Evolutionary conservation across 495 filamentous ascomycete species (phyloP), one percentile per base, ranked within the genome.

Genomic region (Aspergillus kassunensis): DNA sequence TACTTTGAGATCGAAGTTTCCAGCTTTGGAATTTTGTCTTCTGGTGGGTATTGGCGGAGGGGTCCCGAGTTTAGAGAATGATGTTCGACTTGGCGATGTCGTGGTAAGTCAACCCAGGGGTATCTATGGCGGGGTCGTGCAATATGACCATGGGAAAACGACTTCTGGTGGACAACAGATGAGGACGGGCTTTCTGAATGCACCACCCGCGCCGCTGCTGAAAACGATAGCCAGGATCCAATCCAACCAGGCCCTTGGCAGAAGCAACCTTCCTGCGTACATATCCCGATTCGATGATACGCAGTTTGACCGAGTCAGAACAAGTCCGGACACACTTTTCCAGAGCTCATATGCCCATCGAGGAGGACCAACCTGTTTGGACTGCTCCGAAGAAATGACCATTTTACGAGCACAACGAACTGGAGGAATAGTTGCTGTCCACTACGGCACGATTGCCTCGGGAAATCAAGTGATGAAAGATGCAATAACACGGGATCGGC

Each of bases 371-470:
- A 35, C 33, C 6, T 35, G 33, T 13, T 4, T 16, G 6, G 13
- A 35, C n/a, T 35, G 33, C 33, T 16, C 13, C 4, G 6, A 7
- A 35, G 33, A 35, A 13, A 35, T 7, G 33, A n/a, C n/a, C n/a
- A 13, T 35, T 13, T 13, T 13, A 35, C 33, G 33, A 4, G 4
- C n/a, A n/a, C 13, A 12, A 13, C 33, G 13, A n/a, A 35, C 6
- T 35, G 33, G 6, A 12, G n/a, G 33, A 6, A 35, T 11, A 11
- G 6, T 29, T 29, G 27, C 11, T 5, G 27, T 29, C 27, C 27
- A 29, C 15, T 49, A 49, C 11, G 45, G 45, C 11, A 3, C 39
- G 19, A 39, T 49, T 36, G 45, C 45, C 20, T 49, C 45, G 15
- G 33, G 45, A n/a, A 37, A 37, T 16, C 12, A 37, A 25, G 10